Conservation (phyloP, 257 asterid species). For the Coffea canephora region DNA sequence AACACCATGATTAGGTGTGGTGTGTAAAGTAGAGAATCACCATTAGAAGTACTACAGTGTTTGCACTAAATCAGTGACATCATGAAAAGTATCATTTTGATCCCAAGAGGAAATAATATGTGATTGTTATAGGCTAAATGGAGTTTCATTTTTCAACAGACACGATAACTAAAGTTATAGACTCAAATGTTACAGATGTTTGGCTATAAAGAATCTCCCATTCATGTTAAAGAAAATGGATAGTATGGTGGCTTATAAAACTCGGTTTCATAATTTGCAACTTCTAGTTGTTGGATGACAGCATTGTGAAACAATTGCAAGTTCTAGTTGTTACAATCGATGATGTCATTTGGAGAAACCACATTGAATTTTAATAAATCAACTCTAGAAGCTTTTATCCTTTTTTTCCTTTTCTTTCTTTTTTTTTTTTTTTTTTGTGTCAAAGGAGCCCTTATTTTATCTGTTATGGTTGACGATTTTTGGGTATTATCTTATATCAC, state of each 20-base stretch:
- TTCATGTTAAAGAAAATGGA: background rate
- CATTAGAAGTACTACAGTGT: background rate
- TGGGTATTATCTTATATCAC: no score
- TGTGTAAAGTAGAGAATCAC: slow-evolving; percentile 9
- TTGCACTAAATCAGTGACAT: slow-evolving; percentile 6
- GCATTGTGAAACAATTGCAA: background rate
- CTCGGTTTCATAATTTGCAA: background rate
- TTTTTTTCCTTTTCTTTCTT: no score
- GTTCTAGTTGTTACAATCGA: background rate
- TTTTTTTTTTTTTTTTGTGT: no score
- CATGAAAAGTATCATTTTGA: background rate
- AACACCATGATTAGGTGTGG: background rate
- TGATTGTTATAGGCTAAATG: background rate
- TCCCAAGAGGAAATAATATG: background rate
- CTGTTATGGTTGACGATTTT: no score
- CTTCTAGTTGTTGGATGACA: background rate
- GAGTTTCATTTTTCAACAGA: background rate
- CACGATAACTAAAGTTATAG: background rate
- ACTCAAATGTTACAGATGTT: background rate
- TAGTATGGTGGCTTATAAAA: background rate
- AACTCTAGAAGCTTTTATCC: background rate
- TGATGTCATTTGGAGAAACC: background rate
- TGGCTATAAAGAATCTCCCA: slow-evolving; percentile 4
- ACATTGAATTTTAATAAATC: background rate
- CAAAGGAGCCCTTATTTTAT: no score